Percentiles rank a stretch among this genome's conserved stretches.
phyloP scores from a whole-genome alignment of 345 rosid genomes.

The Eucalyptus tenuipes region DNA sequence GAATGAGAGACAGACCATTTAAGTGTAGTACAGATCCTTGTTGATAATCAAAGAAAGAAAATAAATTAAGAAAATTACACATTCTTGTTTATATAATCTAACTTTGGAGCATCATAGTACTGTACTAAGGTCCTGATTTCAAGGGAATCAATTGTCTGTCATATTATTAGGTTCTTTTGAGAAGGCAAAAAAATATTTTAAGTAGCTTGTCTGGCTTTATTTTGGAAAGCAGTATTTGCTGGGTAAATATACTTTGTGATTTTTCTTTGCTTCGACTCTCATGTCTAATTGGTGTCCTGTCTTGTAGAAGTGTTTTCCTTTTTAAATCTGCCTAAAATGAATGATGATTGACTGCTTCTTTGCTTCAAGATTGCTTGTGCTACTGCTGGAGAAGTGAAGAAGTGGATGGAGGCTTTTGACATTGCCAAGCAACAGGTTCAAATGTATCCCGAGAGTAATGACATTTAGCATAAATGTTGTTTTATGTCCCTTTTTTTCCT shows the following conservation, averaged over 20 bases:
- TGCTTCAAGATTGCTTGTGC: conserved; percentile 81
- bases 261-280: background rate
- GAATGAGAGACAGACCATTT: background rate
- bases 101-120: background rate
- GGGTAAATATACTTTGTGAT: background rate
- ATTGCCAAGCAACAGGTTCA: conserved; percentile 94
- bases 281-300: background rate
- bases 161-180: background rate
- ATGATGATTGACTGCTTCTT: background rate
- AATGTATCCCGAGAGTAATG: background rate
- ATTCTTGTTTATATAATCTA: background rate
- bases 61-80: background rate
- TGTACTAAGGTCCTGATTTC: background rate
- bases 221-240: background rate
- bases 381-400: conserved; percentile 73
- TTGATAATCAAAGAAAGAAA: background rate
- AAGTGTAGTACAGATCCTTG: background rate
- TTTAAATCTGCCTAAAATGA: background rate
- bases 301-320: background rate
- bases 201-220: background rate
- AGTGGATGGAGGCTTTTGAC: conserved; percentile 96
- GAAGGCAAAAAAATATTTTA: background rate
- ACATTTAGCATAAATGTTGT: background rate
- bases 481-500: background rate
- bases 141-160: background rate